phyloP scores from a whole-genome alignment of 176 grass and related monocot genomes.

The Oryza rufipogon region DNA sequence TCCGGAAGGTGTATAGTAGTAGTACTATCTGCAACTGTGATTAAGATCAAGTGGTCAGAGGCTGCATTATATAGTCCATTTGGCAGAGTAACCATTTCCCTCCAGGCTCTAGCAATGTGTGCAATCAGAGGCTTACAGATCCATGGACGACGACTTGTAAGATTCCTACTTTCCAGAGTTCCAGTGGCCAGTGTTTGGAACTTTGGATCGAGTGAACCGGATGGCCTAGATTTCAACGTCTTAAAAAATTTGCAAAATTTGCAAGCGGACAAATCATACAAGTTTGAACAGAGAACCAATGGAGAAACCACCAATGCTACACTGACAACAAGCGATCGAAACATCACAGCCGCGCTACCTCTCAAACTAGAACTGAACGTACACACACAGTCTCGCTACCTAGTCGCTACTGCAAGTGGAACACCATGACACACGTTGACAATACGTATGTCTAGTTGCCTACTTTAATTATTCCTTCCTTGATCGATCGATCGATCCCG shows the following conservation, averaged over 20 bases:
- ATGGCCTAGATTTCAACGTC: background rate
- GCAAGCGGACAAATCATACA: background rate
- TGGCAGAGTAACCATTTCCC: background rate
- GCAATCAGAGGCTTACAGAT: background rate
- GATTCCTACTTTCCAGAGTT: background rate
- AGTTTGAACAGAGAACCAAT: background rate
- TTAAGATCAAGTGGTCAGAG: background rate
- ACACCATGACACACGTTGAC: background rate
- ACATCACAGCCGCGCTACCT: background rate
- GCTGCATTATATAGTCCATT: background rate
- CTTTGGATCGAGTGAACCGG: background rate
- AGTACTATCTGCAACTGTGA: background rate
- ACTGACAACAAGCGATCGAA: background rate
- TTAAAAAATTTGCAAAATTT: background rate
- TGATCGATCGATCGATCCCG: background rate
- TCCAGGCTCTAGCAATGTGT: background rate
- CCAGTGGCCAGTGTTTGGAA: background rate
- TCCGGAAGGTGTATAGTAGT: constrained; percentile 1
- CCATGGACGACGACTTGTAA: background rate
- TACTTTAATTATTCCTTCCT: background rate
- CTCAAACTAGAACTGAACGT: background rate
- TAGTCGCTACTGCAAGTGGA: background rate
- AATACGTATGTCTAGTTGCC: background rate
- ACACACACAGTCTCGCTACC: background rate
- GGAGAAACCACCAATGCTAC: background rate